phyloP scores from a whole-genome alignment of 1,284 basidiomycete species.

The Cutaneotrichosporon cutaneum region DNA sequence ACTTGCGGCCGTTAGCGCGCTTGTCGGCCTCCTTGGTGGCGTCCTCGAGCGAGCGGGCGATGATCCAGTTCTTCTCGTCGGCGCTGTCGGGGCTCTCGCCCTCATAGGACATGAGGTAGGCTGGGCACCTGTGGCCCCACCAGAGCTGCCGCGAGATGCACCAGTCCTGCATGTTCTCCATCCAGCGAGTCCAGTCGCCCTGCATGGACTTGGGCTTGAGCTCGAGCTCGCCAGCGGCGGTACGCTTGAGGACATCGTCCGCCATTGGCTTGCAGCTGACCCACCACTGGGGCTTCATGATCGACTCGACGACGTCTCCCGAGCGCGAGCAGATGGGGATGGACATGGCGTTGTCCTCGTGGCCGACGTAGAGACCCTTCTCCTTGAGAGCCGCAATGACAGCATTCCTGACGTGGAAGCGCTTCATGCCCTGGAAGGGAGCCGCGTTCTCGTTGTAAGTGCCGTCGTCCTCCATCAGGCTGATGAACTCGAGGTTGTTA shows the following conservation, averaged over 20 bases:
- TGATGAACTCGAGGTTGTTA: conserved; percentile 90
- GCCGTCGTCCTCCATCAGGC: conserved; percentile 94
- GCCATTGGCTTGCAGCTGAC: conserved; percentile 90
- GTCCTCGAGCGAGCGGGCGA: conserved; percentile 77
- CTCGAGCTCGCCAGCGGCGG: conserved; percentile 75
- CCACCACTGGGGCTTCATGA: conserved; percentile 99
- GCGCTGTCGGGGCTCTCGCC: conserved; percentile 68
- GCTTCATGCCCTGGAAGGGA: conserved; percentile 86
- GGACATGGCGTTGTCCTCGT: conserved; percentile 93
- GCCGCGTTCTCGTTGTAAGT: conserved; percentile 93
- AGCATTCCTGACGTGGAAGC: conserved; percentile 86
- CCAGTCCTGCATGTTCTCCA: conserved; percentile 97
- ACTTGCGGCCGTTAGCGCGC: conserved; percentile 69
- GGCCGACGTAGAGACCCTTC: conserved; percentile 81
- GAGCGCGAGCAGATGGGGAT: conserved; percentile 91
- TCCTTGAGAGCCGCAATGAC: conserved; percentile 85
- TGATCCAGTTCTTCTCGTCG: conserved; percentile 84
- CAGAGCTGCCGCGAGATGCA: conserved; percentile 98
- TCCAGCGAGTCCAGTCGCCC: conserved; percentile 95
- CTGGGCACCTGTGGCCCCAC: conserved; percentile 98
- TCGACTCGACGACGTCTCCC: conserved; percentile 92
- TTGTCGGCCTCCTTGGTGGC: conserved; percentile 74
- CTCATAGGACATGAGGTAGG: conserved; percentile 87
- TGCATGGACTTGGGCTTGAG: conserved; percentile 85
- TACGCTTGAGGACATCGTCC: conserved; percentile 87